phyloP scores from a whole-genome alignment of 345 rosid species.

The Cardamine chenopodiifolia region DNA sequence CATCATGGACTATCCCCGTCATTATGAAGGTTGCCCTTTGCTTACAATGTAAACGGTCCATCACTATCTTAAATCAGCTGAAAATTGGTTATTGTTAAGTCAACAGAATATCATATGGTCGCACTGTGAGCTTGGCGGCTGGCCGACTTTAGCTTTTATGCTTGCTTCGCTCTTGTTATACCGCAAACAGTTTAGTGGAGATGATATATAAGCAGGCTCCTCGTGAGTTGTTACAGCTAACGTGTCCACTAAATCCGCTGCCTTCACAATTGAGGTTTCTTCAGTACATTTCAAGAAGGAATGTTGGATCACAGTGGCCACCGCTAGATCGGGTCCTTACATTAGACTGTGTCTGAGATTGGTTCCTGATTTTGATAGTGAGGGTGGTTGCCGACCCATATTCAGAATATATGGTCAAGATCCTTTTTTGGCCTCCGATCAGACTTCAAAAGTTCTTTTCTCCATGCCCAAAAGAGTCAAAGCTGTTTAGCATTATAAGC shows the following conservation, averaged over 20 bases:
- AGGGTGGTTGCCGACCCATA: constrained; percentile 75
- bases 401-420: constrained; percentile 76
- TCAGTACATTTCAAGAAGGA: constrained; percentile 73
- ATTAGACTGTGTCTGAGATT: constrained; percentile 63
- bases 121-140: constrained; percentile 73
- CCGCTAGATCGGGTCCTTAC: constrained; percentile 69
- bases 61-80: constrained; percentile 71
- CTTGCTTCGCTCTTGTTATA: constrained; percentile 71
- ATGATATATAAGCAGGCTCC: constrained; percentile 81
- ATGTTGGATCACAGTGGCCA: constrained; percentile 68
- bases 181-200: constrained; percentile 62
- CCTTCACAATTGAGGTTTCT: constrained; percentile 85
- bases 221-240: constrained; percentile 63
- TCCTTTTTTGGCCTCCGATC: constrained; percentile 64
- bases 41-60: constrained; percentile 70
- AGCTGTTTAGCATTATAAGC: constrained; percentile 58
- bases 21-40: constrained; percentile 75
- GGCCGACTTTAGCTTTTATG: constrained; percentile 85
- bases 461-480: constrained; percentile 65
- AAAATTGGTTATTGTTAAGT: constrained; percentile 68
- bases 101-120: constrained; percentile 68
- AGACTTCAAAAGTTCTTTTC: constrained; percentile 64
- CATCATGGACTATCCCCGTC: constrained; percentile 82
- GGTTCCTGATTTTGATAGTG: constrained; percentile 62
- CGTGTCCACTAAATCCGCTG: constrained; percentile 64